Base-by-base conservation (phyloP, 73 alveolate genomes). In the Paramecium pentaurelia region DNA sequence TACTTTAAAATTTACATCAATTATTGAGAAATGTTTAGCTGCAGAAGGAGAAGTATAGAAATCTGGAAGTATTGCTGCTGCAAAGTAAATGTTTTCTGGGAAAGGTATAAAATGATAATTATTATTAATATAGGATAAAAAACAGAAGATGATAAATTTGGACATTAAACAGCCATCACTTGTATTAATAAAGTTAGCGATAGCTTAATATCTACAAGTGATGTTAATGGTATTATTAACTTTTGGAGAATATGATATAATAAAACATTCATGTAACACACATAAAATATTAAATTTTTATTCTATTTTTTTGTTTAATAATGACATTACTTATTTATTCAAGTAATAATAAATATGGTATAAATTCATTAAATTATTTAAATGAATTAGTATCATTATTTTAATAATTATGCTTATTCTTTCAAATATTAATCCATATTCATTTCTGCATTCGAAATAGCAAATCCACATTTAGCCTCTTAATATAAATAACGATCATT, bases 381-480 rank as follows among this genome's bases (percentile, higher is more conserved):
- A 54, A 18, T 54, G 16, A 16, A 54, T 54, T 89, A 73, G 94
- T 42, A 32, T 71, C 92, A 89, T 73, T 88, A 51, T 75, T 75
- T 75, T 25, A 75, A 75, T 36, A 30, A 16, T 28, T 75, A 22
- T 11, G 68, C 88, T 36, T 75, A 75, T 75, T 75, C 58, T 37
- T 6, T 38, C 11, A 75, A 16, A n/a, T 75, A 75, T 36, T 75
- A 6, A 8, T 75, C 42, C 88, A 64, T 64, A 28, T 64, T 64
- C 36, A 73, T 71, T 71, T 89, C 94, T 30, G 94, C 94, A 10
- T 54, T 89, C 10, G 90, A 60, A 47, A 89, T 83, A 4, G 94
- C 94, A 89, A 71, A 89, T 12, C 94, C 94, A 28, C 94, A 89
- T 83, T 89, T 89, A 25, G 94, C 94, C 51, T 89, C 90, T 25